A percentile compares a stretch with the other conserved stretches of the same genome.
phyloP scores from a whole-genome alignment of 768 basidiomycete genomes.

The Vishniacozyma victoriae region DNA sequence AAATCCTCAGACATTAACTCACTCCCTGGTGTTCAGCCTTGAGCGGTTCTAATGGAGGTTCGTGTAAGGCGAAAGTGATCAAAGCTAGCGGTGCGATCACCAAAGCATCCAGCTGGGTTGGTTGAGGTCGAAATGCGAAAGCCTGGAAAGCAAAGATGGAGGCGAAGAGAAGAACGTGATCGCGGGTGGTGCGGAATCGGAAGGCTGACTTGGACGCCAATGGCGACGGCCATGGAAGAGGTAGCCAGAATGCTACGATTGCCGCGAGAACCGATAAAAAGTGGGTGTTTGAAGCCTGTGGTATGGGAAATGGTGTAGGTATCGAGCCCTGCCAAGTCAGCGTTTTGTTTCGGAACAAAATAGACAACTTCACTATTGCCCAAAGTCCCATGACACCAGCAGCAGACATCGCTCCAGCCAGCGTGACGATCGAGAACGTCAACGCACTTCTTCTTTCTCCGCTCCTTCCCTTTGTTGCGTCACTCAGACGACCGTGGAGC shows the following conservation, averaged over 20 bases:
- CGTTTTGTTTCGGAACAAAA: not conserved
- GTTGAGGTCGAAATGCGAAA: constrained; percentile 31
- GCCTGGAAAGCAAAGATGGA: constrained; percentile 27
- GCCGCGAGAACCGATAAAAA: constrained; percentile 17
- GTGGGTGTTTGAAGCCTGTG: constrained; percentile 5
- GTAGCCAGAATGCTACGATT: constrained; percentile 12
- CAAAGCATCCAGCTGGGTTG: constrained; percentile 17
- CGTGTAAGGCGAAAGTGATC: constrained; percentile 1
- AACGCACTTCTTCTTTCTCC: too few species aligned
- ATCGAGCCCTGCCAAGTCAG: constrained; percentile 10
- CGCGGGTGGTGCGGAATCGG: constrained; percentile 9
- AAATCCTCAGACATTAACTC: not conserved
- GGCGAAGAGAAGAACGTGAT: constrained; percentile 16
- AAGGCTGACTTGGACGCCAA: constrained; percentile 7
- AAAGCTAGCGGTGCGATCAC: constrained; percentile 23
- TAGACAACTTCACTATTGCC: too few species aligned
- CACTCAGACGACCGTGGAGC: too few species aligned
- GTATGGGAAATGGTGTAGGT: constrained; percentile 11
- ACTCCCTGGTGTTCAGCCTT: not conserved
- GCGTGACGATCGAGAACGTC: too few species aligned
- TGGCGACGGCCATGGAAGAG: constrained; percentile 16
- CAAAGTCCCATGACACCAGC: too few species aligned
- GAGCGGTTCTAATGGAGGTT: not conserved
- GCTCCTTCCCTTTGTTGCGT: too few species aligned
- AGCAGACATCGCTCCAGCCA: too few species aligned